Percentiles rank a stretch among this genome's conserved stretches.
Evolutionary conservation across 306 rosid genomes (phyloP).

Genomic region (Coriaria nepalensis): DNA sequence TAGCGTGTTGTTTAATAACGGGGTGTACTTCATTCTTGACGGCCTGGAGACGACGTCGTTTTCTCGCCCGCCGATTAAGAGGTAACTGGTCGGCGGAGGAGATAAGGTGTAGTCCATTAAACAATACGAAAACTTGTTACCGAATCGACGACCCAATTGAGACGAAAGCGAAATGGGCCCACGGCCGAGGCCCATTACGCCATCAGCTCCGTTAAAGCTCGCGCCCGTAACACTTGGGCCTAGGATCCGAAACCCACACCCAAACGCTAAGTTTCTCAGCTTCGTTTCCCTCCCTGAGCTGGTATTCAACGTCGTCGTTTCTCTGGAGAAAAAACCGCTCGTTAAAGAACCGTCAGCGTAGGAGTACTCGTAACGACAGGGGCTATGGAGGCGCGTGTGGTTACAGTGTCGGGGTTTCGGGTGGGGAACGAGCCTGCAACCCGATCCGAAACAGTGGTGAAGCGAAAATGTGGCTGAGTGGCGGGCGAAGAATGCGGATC

Average conservation of each 20-base stretch:
- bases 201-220: constrained; percentile 52
- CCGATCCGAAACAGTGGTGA: constrained; percentile 45
- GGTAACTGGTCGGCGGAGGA: constrained; percentile 61
- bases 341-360: constrained; percentile 52
- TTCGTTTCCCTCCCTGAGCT: constrained; percentile 16
- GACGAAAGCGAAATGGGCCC: constrained; percentile 59
- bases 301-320: constrained; percentile 37
- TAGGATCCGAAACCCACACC: constrained; percentile 44
- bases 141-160: constrained; percentile 47
- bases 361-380: constrained; percentile 47
- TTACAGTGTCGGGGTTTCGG: constrained; percentile 31
- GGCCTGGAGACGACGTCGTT: constrained; percentile 14
- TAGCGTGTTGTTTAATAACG: constrained; percentile 30
- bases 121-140: constrained; percentile 62
- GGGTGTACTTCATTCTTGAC: constrained; percentile 33
- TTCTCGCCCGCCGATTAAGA: constrained; percentile 31
- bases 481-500: constrained; percentile 48
- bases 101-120: constrained; percentile 56
- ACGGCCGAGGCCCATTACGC: constrained; percentile 67
- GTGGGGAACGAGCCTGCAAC: constrained; percentile 36
- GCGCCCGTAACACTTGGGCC: constrained; percentile 55
- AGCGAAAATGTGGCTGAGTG: constrained; percentile 48
- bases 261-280: constrained; percentile 21
- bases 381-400: constrained; percentile 38
- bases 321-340: constrained; percentile 51